Evolutionary conservation across 345 rosid genomes (phyloP), one percentile per base, ranked within the genome.

Genomic region (Cardamine chenopodiifolia): DNA sequence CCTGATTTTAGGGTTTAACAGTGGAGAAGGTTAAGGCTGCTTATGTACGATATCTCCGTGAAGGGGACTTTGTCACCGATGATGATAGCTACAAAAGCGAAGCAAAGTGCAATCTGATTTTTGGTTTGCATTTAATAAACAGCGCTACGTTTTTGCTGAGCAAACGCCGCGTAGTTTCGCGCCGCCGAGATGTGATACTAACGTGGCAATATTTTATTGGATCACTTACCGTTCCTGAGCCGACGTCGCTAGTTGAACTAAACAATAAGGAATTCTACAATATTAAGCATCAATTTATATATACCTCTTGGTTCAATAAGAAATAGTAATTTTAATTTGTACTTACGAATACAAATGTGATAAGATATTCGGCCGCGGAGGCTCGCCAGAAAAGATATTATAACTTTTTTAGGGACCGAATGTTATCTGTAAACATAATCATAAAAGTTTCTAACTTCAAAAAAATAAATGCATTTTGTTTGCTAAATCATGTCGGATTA

Each of bases 141-240:
- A 66, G 66, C 78, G 78, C 39, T 66, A 59, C 67, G 78, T 74
- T 74, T 74, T 74, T 48, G 65, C 26, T 37, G 4, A 47, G 73
- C 62, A 59, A 74, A 74, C 78, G 73, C 73, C 78, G 73, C 67
- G 78, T 74, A 66, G 78, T 74, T 74, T 74, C 73, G 73, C 68
- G 67, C 78, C 78, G 73, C 52, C 67, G 32, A 48, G 53, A 48
- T 37, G 42, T 66, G 6, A 0, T 57, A 34, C 23, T 67, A 0
- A 18, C 61, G 73, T 67, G 73, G 34, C 68, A 4, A 26, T 0
- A 13, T 7, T 2, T 49, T 17, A 58, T 64, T 63, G 77, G 63
- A 19, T 20, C 2, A 5, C 3, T 20, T 59, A 11, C 31, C 6
- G 13, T 47, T 15, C 70, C 5, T 22, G 13, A 35, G 48, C 15